phyloP scores from a whole-genome alignment of 176 grass and related monocot genomes.

The Alloteropsis semialata region DNA sequence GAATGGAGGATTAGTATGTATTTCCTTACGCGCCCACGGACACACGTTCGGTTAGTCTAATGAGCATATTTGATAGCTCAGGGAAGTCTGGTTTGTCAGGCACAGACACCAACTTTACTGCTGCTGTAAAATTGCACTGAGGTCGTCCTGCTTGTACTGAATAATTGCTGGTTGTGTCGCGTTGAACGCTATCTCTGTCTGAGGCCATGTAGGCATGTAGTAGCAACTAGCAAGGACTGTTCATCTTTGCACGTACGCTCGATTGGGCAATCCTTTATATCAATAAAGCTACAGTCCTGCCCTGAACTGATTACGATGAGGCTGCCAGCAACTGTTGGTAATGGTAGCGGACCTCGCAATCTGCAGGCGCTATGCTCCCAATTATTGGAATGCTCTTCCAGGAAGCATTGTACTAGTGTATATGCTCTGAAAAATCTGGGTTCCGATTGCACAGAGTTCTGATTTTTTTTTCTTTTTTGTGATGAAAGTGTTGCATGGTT shows the following conservation, averaged over 20 bases:
- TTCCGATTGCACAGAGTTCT: background rate
- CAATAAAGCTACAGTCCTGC: background rate
- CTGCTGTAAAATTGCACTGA: background rate
- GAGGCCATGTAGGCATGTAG: background rate
- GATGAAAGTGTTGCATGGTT: background rate
- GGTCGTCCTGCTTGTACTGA: background rate
- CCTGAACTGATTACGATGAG: background rate
- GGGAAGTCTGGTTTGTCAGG: background rate
- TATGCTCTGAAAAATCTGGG: background rate
- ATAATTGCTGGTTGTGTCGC: background rate
- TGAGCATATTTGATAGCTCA: background rate
- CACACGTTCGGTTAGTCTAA: background rate
- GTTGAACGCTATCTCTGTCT: background rate
- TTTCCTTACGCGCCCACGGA: too few relatives aligned
- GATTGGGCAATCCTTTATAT: constrained; percentile 24
- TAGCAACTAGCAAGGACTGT: background rate
- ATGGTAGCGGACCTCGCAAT: background rate
- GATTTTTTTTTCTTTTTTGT: too few relatives aligned
- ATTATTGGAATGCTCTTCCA: background rate
- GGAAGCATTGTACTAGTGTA: background rate
- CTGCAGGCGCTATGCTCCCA: background rate
- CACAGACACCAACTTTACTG: background rate
- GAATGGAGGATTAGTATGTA: background rate
- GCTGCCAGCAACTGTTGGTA: background rate
- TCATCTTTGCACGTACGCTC: background rate